Conservation (phyloP, 2,329 filamentous ascomycete species). For the Grosmannia huntii region DNA sequence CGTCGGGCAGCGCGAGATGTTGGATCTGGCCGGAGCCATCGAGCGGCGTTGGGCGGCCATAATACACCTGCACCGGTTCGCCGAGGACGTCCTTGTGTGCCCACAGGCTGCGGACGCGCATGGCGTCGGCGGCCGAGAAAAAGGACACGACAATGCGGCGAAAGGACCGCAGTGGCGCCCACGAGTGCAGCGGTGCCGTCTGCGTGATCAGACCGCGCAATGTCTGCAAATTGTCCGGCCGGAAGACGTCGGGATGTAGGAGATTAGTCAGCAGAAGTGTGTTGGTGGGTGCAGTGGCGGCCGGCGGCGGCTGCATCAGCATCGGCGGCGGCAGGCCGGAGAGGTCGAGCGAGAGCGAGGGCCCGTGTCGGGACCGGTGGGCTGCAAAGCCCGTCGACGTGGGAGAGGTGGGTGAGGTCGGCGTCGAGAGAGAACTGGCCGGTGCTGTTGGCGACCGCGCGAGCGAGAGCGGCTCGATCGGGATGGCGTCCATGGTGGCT, state of each 20-base stretch:
- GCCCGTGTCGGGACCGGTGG: slow-evolving; percentile 16
- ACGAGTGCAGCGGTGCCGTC: slow-evolving; percentile 62
- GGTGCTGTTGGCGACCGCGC: background rate
- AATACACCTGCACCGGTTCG: slow-evolving; percentile 55
- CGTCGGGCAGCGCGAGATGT: slow-evolving; percentile 53
- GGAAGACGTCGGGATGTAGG: slow-evolving; percentile 59
- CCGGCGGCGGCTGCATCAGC: slow-evolving; percentile 44
- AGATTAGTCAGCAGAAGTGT: slow-evolving; percentile 78
- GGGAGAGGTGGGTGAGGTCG: background rate
- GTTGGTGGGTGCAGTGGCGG: slow-evolving; percentile 64
- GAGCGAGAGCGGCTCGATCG: background rate
- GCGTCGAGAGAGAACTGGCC: background rate
- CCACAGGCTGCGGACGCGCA: slow-evolving; percentile 57
- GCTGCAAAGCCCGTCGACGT: slow-evolving; percentile 1
- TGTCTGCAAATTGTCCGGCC: slow-evolving; percentile 57
- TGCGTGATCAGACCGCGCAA: slow-evolving; percentile 59
- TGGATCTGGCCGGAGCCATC: slow-evolving; percentile 31
- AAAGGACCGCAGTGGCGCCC: slow-evolving; percentile 72
- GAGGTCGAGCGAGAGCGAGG: slow-evolving; percentile 55
- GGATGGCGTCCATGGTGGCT: background rate
- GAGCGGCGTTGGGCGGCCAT: slow-evolving; percentile 48
- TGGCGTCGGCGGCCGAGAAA: slow-evolving; percentile 54
- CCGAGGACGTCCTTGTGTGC: slow-evolving; percentile 65
- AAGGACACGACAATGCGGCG: slow-evolving; percentile 72
- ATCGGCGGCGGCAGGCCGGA: slow-evolving; percentile 49